A percentile compares a stretch with the other conserved stretches of the same genome.
phyloP scores from a whole-genome alignment of 169 alveolate genomes.

The Theileria orientalis region DNA sequence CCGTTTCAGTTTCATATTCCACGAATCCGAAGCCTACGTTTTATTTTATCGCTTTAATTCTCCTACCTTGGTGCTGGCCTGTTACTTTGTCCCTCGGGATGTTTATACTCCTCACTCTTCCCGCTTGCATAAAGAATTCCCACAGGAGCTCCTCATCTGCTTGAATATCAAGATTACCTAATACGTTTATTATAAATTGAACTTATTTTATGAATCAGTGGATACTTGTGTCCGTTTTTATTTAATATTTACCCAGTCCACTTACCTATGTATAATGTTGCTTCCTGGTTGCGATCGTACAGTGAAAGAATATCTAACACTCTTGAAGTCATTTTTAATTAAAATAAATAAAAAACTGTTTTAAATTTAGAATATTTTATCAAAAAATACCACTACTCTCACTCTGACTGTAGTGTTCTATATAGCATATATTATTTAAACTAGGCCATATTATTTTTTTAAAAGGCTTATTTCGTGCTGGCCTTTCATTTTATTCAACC shows the following conservation, averaged over 20 bases:
- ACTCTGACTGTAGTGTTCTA: too few relatives aligned
- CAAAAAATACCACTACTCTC: too few relatives aligned
- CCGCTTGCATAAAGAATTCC: conserved; percentile 97
- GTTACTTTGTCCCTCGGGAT: conserved; percentile 94
- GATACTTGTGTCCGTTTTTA: not conserved
- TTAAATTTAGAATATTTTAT: too few relatives aligned
- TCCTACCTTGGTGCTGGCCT: conserved; percentile 73
- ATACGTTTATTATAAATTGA: conserved; percentile 19
- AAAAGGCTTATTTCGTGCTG: too few relatives aligned
- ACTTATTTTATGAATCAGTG: not conserved
- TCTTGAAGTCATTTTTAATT: conserved; percentile 56
- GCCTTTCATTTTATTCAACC: too few relatives aligned
- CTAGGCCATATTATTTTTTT: too few relatives aligned
- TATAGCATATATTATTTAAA: too few relatives aligned
- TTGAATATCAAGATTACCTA: conserved; percentile 92
- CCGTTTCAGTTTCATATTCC: conserved; percentile 94
- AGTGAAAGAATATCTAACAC: conserved; percentile 80
- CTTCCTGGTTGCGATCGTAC: conserved; percentile 89
- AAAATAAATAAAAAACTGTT: not conserved
- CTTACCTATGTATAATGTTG: conserved; percentile 85
- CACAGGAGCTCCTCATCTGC: conserved; percentile 96
- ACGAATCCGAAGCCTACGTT: conserved; percentile 94
- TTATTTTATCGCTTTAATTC: not conserved
- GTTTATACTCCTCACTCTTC: conserved; percentile 95
- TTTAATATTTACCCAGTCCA: conserved; percentile 1